These are phyloP conservation scores for Sarcodon sp. DNA, from an alignment of 768 basidiomycete genomes.

Conservation along the genomic window DNA sequence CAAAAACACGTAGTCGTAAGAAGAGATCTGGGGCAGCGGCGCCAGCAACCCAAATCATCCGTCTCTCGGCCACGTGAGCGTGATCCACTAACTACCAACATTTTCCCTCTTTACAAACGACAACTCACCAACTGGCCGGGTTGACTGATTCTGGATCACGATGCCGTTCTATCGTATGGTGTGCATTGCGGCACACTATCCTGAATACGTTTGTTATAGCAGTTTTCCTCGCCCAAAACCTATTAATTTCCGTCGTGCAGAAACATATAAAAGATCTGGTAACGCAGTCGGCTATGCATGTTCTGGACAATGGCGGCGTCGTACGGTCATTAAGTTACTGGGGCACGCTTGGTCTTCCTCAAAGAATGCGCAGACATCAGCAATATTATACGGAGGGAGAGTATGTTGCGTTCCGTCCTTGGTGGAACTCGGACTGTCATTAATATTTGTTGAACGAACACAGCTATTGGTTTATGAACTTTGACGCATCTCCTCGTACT, in stretches of 20 bases:
- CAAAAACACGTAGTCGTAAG: background rate
- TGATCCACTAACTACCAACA: background rate
- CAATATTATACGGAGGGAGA: slow-evolving; percentile 52
- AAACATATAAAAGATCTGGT: slow-evolving; percentile 67
- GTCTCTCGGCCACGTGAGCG: background rate
- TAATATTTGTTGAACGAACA: slow-evolving; percentile 1
- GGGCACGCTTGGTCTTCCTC: slow-evolving; percentile 65
- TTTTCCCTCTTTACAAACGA: background rate
- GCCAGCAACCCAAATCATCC: background rate
- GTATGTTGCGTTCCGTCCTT: slow-evolving; percentile 33
- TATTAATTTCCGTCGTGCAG: slow-evolving; percentile 25
- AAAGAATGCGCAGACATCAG: slow-evolving; percentile 56
- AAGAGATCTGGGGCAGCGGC: background rate
- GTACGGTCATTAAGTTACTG: slow-evolving; percentile 68
- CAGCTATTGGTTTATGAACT: slow-evolving; percentile 88
- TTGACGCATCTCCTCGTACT: slow-evolving; percentile 71
- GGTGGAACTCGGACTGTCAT: background rate
- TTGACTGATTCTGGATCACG: slow-evolving; percentile 5
- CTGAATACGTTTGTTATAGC: slow-evolving; percentile 46
- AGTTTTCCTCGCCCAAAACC: background rate
- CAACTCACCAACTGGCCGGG: background rate
- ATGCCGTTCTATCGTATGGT: slow-evolving; percentile 90
- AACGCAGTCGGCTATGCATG: slow-evolving; percentile 51
- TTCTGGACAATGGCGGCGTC: slow-evolving; percentile 68
- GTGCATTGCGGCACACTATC: slow-evolving; percentile 68